These are phyloP conservation scores for Cladobotryum mycophilum DNA, from an alignment of 2,329 filamentous ascomycete genomes.

Conservation along the genomic window DNA sequence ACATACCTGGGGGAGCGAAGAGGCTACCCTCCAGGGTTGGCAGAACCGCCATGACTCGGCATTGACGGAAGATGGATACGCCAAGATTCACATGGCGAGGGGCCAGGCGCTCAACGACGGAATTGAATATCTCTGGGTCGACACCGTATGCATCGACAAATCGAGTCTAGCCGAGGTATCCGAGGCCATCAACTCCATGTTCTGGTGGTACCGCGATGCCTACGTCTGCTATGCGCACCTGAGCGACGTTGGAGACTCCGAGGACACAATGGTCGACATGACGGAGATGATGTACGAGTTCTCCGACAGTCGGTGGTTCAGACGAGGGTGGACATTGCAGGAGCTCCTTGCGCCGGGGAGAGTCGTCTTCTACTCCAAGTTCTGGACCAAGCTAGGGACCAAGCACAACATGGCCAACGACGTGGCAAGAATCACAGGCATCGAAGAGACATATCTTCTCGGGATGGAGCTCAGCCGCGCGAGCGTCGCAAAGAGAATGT, in stretches of 20 bases:
- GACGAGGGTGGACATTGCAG: conserved; percentile 21
- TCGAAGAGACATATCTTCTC: conserved; percentile 2
- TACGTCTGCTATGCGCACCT: conserved; percentile 21
- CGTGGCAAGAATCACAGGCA: conserved; percentile 1
- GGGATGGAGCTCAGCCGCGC: neutral
- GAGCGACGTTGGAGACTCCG: conserved; percentile 12
- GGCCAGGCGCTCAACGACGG: conserved; percentile 11
- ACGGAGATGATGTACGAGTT: neutral
- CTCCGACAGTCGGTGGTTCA: conserved; percentile 13
- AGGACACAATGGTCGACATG: neutral
- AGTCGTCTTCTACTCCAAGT: conserved; percentile 10
- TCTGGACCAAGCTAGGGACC: neutral
- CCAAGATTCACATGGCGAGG: conserved; percentile 14
- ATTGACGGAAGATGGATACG: conserved; percentile 10
- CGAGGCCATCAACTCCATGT: conserved; percentile 6
- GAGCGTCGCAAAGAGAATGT: conserved; percentile 18
- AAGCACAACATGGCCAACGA: neutral
- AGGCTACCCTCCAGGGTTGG: conserved; percentile 17
- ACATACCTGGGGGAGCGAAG: conserved; percentile 18
- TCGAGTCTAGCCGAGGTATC: conserved; percentile 10
- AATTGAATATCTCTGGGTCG: conserved; percentile 22
- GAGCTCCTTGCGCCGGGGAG: conserved; percentile 16
- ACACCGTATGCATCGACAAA: conserved; percentile 22
- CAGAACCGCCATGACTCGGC: neutral
- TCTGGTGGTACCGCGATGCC: conserved; percentile 17